Conservation (phyloP, 164 flowering plant species). For the Amborella trichopoda region DNA sequence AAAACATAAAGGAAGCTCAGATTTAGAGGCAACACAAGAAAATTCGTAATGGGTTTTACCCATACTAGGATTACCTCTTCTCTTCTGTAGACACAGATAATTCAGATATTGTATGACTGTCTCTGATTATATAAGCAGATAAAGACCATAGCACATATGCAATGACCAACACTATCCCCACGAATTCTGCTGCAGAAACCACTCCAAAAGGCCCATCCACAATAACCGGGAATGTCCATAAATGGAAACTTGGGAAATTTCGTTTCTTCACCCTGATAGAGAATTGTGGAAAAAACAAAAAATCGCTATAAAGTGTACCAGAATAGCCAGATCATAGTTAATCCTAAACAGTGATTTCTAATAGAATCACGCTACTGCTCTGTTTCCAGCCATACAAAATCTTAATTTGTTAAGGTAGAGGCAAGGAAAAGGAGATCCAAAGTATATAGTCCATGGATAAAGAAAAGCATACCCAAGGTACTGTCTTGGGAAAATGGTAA, state of each 20-base stretch:
- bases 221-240: constrained; percentile 86
- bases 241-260: constrained; percentile 38
- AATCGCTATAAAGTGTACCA: background rate
- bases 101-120: constrained; percentile 10
- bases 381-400: background rate
- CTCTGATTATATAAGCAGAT: constrained; percentile 23
- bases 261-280: constrained; percentile 26
- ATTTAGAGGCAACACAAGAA: background rate
- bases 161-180: constrained; percentile 49
- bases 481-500: constrained; percentile 35
- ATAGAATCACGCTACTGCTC: background rate
- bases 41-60: background rate
- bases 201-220: constrained; percentile 91
- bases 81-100: constrained; percentile 5
- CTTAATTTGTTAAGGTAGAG: background rate
- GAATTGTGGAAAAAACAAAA: background rate
- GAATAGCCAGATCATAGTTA: background rate
- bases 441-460: background rate
- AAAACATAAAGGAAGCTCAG: background rate
- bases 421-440: background rate
- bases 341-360: background rate
- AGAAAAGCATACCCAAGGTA: constrained; percentile 20
- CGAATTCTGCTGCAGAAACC: constrained; percentile 74
- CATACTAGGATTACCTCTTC: constrained; percentile 17
- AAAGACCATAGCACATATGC: constrained; percentile 52